A percentile compares a stretch with the other conserved stretches of the same genome.
These are phyloP conservation scores for Draba incana DNA, from an alignment of 345 rosid species.

Conservation along the genomic window DNA sequence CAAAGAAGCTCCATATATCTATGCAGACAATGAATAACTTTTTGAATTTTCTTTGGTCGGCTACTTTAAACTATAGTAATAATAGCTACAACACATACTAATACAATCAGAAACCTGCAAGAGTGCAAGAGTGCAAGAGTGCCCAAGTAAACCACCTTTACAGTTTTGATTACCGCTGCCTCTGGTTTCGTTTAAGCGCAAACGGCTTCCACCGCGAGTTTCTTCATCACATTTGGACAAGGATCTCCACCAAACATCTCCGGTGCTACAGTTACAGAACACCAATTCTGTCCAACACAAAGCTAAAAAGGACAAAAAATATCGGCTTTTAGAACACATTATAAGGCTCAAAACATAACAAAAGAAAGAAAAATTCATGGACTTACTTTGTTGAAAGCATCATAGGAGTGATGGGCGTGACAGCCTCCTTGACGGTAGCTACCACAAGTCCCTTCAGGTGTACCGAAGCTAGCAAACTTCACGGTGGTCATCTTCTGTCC, in stretches of 20 bases:
- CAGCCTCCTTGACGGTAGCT: conserved; percentile 83
- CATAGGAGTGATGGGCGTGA: conserved; percentile 90
- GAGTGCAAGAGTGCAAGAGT: conserved; percentile 37
- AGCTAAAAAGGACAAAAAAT: conserved; percentile 55
- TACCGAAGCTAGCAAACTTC: conserved; percentile 96
- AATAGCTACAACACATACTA: conserved; percentile 42
- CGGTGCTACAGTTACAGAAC: conserved; percentile 93
- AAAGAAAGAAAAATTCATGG: not conserved
- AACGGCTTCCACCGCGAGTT: conserved; percentile 85
- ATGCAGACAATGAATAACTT: too few relatives aligned
- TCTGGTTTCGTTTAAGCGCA: conserved; percentile 57
- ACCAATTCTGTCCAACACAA: conserved; percentile 86
- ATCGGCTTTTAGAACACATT: conserved; percentile 12
- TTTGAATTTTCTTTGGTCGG: too few relatives aligned
- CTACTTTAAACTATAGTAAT: not conserved
- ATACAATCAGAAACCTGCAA: conserved; percentile 31
- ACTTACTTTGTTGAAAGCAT: conserved; percentile 87
- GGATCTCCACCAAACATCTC: conserved; percentile 98
- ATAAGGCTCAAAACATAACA: conserved; percentile 15
- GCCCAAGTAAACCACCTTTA: conserved; percentile 31
- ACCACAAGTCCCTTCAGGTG: conserved; percentile 91
- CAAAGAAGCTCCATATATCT: too few relatives aligned
- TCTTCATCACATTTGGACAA: conserved; percentile 86
- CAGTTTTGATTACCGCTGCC: conserved; percentile 15
- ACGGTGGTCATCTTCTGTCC: conserved; percentile 81